Conservation (phyloP, 2,329 filamentous ascomycete species). For the Simplicillium sp. region DNA sequence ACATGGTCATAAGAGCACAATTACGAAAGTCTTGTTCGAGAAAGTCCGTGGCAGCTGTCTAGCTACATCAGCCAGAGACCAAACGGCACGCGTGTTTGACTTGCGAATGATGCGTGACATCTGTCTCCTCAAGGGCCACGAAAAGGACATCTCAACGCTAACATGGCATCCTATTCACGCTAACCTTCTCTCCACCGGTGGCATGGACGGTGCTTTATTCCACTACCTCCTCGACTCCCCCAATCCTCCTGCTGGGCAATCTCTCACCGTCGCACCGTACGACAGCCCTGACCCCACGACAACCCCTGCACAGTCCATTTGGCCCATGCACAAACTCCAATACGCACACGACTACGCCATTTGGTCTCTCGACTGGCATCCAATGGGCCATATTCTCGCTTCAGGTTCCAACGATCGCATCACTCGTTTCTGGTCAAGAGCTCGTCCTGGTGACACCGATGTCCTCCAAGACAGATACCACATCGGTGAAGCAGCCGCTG, state of each 20-base stretch:
- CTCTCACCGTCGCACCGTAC: slow-evolving; percentile 69
- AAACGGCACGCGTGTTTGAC: slow-evolving; percentile 89
- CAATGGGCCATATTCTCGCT: slow-evolving; percentile 86
- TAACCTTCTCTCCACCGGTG: slow-evolving; percentile 81
- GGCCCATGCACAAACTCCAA: slow-evolving; percentile 77
- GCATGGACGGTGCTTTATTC: slow-evolving; percentile 78
- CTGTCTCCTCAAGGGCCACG: slow-evolving; percentile 83
- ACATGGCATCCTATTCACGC: slow-evolving; percentile 91
- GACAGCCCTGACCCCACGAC: slow-evolving; percentile 72
- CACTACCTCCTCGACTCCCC: slow-evolving; percentile 96
- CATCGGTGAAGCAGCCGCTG: slow-evolving; percentile 85
- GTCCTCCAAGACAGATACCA: slow-evolving; percentile 88
- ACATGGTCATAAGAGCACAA: slow-evolving; percentile 94
- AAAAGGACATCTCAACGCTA: slow-evolving; percentile 90
- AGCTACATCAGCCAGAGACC: slow-evolving; percentile 86
- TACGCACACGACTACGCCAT: slow-evolving; percentile 92
- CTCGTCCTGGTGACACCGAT: slow-evolving; percentile 77
- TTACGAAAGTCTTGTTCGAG: slow-evolving; percentile 88
- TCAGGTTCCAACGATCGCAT: slow-evolving; percentile 95
- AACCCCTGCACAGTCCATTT: slow-evolving; percentile 80
- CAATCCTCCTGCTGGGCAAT: slow-evolving; percentile 67
- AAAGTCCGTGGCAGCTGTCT: slow-evolving; percentile 74
- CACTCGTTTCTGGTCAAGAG: slow-evolving; percentile 91
- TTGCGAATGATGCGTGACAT: slow-evolving; percentile 98
- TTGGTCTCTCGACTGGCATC: slow-evolving; percentile 98